Base-by-base conservation (phyloP, 179 eudicot species). In the Drosera spatulata region DNA sequence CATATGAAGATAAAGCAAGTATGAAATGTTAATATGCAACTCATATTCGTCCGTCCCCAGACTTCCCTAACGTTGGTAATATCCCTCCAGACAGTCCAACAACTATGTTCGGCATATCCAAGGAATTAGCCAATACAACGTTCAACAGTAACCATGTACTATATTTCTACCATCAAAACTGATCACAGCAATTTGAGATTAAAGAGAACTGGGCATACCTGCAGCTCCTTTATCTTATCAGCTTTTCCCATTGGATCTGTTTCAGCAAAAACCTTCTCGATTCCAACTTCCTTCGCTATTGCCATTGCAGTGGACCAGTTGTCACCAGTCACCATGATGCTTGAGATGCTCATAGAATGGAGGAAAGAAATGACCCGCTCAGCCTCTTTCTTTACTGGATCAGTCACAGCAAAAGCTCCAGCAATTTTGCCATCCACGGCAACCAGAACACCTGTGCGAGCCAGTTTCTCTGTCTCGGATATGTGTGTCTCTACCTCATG, bases 261-360 rank as follows among this genome's bases (percentile, higher is more conserved):
- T 79, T 91, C 93, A 58, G 98, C 96, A 60, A 91, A 62, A n/a
- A 88, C 82, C 47, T 68, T 68, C 38, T 88, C 90, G 22, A 91
- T 86, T 47, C 93, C 95, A 45, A 84, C 93, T 77, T 91, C 84
- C 53, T 70, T 73, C 37, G 96, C 95, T 50, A 91, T 82, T 39
- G 95, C 80, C 53, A 78, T 79, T 5, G 99, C 97, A 12, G 97
- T 93, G 57, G 97, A 96, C 82, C 77, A 77, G 61, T 93, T 93
- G 67, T 93, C 99, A 55, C 99, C 99, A 0, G 99, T 93, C 55
- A 86, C 89, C 83, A 93, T 78, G 58, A 93, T 89, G 73, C 91
- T 82, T 54, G 45, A 75, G 48, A 84, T 73, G 42, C 81, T 85
- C 97, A 93, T 93, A 15, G 86, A 82, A 71, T 78, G 89, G 50